Conservation (phyloP, 139 green algal species). For the Tetratostichococcus sp. region DNA sequence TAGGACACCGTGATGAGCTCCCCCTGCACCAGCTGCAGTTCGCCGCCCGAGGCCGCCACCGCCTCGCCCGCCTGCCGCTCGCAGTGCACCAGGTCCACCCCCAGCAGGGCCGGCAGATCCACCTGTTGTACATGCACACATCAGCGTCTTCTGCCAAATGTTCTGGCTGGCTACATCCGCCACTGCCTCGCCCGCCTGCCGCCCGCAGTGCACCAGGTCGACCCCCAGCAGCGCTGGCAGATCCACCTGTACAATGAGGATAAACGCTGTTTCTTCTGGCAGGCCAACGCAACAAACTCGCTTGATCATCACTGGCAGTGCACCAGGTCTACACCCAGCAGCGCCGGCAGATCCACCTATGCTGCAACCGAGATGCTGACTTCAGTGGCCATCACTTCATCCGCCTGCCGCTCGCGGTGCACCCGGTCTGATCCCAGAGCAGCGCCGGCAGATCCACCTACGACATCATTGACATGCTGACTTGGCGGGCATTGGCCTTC, state of each 20-base stretch:
- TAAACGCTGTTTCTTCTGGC: no score
- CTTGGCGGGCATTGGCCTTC: no score
- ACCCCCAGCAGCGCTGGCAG: conserved; percentile 66
- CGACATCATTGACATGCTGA: no score
- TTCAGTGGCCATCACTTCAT: no score
- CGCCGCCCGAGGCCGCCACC: conserved; percentile 34
- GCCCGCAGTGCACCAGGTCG: conserved; percentile 64
- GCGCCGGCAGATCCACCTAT: conserved; percentile 71
- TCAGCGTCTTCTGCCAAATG: conserved; percentile 1
- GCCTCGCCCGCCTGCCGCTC: conserved; percentile 40
- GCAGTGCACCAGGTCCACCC: conserved; percentile 77
- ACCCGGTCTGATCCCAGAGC: no score
- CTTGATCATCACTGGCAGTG: conserved; percentile 49
- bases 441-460: no score
- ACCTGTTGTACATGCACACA: conserved; percentile 27
- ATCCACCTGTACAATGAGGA: conserved; percentile 40
- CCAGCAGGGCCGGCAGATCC: conserved; percentile 73
- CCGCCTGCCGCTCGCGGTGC: no score
- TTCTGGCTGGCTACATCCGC: no score
- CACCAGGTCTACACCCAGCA: conserved; percentile 74
- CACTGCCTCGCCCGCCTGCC: conserved; percentile 9
- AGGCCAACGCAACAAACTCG: no score
- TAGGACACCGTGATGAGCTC: conserved; percentile 83
- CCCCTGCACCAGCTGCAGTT: conserved; percentile 58
- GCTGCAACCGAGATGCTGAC: no score